A percentile compares a stretch with the other conserved stretches of the same genome.
phyloP scores from a whole-genome alignment of 192 early-diverging fungal species.

The Coemansia sp. region DNA sequence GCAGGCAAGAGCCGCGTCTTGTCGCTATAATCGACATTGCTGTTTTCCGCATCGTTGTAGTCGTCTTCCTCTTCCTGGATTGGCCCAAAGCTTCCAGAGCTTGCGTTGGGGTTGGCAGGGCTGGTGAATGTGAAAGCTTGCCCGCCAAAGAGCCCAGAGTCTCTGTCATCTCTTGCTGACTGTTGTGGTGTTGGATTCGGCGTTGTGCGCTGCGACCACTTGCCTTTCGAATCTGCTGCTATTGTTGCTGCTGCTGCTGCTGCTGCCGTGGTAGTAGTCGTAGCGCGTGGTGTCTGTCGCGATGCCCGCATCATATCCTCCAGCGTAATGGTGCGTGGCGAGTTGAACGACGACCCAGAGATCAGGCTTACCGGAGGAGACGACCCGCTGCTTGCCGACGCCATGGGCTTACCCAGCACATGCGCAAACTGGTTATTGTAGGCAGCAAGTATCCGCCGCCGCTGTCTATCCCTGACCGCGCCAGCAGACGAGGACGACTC shows the following conservation, averaged over 20 bases:
- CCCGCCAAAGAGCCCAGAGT: conserved; percentile 49
- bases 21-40: conserved; percentile 3
- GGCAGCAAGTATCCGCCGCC: conserved; percentile 25
- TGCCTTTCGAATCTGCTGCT: conserved; percentile 5
- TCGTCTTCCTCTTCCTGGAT: conserved; percentile 44
- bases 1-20: not conserved
- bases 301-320: conserved; percentile 43
- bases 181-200: conserved; percentile 22
- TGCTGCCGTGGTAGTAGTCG: not conserved
- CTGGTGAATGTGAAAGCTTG: conserved; percentile 37
- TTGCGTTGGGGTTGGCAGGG: conserved; percentile 7
- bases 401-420: conserved; percentile 22
- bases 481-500: not conserved
- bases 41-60: not conserved
- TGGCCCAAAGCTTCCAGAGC: conserved; percentile 40
- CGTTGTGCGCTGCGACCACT: conserved; percentile 45
- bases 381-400: conserved; percentile 12
- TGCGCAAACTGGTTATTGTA: conserved; percentile 50
- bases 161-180: conserved; percentile 28
- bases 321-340: conserved; percentile 49
- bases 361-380: conserved; percentile 34
- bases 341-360: conserved; percentile 40
- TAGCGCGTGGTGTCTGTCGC: conserved; percentile 27
- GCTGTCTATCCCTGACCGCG: conserved; percentile 17
- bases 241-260: too few species aligned